These are phyloP conservation scores for Rhizoctonia solani DNA, from an alignment of 1,284 basidiomycete genomes.

Conservation along the genomic window DNA sequence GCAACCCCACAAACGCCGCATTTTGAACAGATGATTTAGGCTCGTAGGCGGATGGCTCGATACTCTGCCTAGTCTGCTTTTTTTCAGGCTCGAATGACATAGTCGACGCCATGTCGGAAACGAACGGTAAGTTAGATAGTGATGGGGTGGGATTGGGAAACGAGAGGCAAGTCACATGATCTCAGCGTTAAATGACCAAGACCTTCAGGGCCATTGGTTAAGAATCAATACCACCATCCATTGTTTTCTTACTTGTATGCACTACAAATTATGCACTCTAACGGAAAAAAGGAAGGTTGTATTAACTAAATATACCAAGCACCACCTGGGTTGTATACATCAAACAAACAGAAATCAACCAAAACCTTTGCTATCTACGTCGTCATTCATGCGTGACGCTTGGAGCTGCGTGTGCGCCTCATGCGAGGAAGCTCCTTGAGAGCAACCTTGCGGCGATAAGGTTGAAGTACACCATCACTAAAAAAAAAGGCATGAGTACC, in stretches of 20 bases:
- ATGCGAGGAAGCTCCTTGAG: background rate
- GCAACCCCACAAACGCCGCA: conserved; percentile 65
- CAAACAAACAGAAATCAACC: background rate
- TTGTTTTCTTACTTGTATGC: background rate
- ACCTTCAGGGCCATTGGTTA: background rate
- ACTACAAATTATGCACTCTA: background rate
- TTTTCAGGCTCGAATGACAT: conserved; percentile 2
- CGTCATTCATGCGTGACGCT: background rate
- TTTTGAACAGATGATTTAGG: conserved; percentile 62
- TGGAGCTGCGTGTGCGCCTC: conserved; percentile 15
- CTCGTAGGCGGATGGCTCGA: conserved; percentile 49
- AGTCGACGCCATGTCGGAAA: conserved; percentile 12
- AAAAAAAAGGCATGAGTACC: background rate
- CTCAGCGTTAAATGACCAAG: conserved; percentile 5
- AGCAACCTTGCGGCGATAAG: background rate
- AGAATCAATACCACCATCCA: background rate
- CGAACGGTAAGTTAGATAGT: background rate
- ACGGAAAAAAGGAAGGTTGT: conserved; percentile 4
- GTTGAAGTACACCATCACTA: background rate
- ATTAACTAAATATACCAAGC: conserved; percentile 19
- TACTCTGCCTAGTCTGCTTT: background rate
- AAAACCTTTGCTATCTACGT: background rate
- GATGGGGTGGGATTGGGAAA: conserved; percentile 8
- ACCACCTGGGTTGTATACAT: conserved; percentile 26
- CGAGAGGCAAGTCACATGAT: conserved; percentile 19